Base-by-base conservation (phyloP, 2,329 filamentous ascomycete species). In the Tolypocladium sp. region DNA sequence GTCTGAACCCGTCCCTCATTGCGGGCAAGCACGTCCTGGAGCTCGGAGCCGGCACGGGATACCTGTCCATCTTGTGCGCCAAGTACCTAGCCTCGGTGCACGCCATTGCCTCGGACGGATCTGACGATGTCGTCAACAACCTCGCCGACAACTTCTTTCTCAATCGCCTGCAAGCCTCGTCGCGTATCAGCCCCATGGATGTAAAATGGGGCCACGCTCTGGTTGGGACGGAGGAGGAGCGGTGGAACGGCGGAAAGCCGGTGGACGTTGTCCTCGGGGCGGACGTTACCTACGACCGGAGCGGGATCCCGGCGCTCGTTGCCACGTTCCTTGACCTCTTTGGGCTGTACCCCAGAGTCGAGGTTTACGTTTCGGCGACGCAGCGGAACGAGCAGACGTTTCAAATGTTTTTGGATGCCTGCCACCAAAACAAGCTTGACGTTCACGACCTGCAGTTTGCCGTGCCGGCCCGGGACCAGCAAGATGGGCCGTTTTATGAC, bases 231-330 rank as follows among this genome's bases (percentile, higher is more conserved):
- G 86, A 87, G 69, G 80, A 85, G 57, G 67, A 77, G 57, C 70
- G 71, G 53, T 82, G 81, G 81, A 78, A 79, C 63, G 74, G 74
- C 25, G 77, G 76, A 22, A 67, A 68, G 5, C 65, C 69, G 2
- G 70, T 84, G 52, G 87, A 92, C 69, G 72, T 90, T 5, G 80
- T 92, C 2, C 72, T 93, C 35, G 90, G 89, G 4, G 88, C 90
- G 40, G 90, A 93, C 69, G 82, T 93, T 71, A 92, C 88, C 1
- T 93, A 92, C 71, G 89, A 93, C 68, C 78, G 77, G 61, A 76
- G 76, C 41, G 79, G 83, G 49, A 85, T 89, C 56, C 82, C 85
- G 0, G 76, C 83, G 1, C 76, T 93, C 30, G 78, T 90, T 3
- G 80, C 78, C 3, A 91, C 89, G 3, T 70, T 92, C 57, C 73